Evolutionary conservation across 1,139 yeast genomes (phyloP).

Genomic region (Yamadazyma triangularis): DNA sequence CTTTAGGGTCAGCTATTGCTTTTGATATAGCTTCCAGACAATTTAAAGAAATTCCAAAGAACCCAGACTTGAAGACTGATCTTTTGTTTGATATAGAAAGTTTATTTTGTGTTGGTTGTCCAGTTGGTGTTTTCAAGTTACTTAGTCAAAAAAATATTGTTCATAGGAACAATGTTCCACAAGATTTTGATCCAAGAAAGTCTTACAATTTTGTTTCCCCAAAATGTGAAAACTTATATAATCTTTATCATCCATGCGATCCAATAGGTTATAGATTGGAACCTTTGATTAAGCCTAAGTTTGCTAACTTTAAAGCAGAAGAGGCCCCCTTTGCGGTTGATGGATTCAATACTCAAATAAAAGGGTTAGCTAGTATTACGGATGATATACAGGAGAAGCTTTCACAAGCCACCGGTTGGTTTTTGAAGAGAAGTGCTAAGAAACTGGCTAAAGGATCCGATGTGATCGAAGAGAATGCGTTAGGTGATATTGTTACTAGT

Average conservation of each 20-base stretch:
- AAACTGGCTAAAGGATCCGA: constrained; percentile 8
- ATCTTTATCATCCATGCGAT: constrained; percentile 83
- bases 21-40: constrained; percentile 71
- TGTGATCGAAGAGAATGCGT: constrained; percentile 29
- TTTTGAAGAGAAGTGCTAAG: constrained; percentile 23
- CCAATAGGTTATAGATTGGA: constrained; percentile 86
- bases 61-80: constrained; percentile 22
- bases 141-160: constrained; percentile 55
- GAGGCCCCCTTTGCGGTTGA: constrained; percentile 53
- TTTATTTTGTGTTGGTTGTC: constrained; percentile 82
- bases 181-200: constrained; percentile 15
- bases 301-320: constrained; percentile 57
- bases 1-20: constrained; percentile 82
- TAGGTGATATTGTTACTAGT: constrained; percentile 40
- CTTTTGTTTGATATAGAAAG: constrained; percentile 70
- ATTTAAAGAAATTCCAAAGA: constrained; percentile 26
- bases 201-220: constrained; percentile 31
- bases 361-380: constrained; percentile 35
- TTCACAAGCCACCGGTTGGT: constrained; percentile 43
- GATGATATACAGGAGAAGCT: constrained; percentile 44
- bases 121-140: constrained; percentile 80
- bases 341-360: constrained; percentile 42
- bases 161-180: constrained; percentile 25
- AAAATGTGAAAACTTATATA: constrained; percentile 59
- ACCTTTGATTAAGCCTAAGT: constrained; percentile 60